Evolutionary conservation across 2,329 filamentous ascomycete species (phyloP), one percentile per base, ranked within the genome.

Genomic region (Ophiostoma triangulosporum): DNA sequence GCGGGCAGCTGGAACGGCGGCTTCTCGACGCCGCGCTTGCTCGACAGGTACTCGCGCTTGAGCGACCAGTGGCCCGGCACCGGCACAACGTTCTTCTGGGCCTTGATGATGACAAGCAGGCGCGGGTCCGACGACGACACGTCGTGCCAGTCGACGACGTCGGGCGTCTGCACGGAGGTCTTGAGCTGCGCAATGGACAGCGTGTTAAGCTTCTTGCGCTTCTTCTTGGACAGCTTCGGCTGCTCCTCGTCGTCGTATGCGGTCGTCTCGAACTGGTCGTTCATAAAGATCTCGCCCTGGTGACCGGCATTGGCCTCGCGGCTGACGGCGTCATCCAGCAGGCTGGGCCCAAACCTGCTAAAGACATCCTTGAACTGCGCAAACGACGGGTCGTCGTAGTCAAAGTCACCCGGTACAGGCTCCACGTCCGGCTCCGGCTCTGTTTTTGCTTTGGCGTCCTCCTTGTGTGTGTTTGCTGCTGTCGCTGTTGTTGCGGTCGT

Each of bases 71-170:
- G 93, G 4, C 77, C 75, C 1, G 93, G 93, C 1, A 98, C 93
- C 1, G 93, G 93, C 1, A 98, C 90, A 26, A 96, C 87, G 65
- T 98, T 98, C 60, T 90, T 83, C 65, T 94, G 87, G 3, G 88
- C 85, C 69, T 97, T 98, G 73, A 98, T 90, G 64, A 95, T 87
- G 26, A 97, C 88, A 11, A 98, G 78, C 43, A 97, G 73, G 54
- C 84, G 80, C 14, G 93, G 93, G 65, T 98, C 90, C 26, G 86
- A 81, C 0, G 93, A 90, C 15, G 88, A 94, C 12, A 88, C 87
- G 65, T 98, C 93, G 53, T 94, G 93, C 93, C 93, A 97, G 64
- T 98, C 93, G 6, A 98, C 91, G 9, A 95, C 81, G 67, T 98
- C 93, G 2, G 93, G 93, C 61, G 90, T 91, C 62, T 77, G 79